Percentiles rank a stretch among this genome's conserved stretches.
Evolutionary conservation across 768 basidiomycete species (phyloP).

Genomic region (Boletus reticuloceps): DNA sequence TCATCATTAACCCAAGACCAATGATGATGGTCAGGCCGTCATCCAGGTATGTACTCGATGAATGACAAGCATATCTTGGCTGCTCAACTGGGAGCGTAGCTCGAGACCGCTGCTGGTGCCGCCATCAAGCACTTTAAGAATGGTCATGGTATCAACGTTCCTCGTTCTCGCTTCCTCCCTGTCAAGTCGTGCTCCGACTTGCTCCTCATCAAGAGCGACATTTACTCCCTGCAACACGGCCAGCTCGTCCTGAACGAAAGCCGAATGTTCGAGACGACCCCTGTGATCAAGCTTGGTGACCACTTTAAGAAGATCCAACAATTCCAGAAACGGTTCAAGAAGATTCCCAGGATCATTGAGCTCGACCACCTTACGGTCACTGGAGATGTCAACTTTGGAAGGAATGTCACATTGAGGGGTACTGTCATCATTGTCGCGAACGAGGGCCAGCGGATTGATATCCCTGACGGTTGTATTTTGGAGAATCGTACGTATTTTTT

Average conservation of each 20-base stretch:
- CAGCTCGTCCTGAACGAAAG: slow-evolving; percentile 59
- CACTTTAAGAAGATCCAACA: slow-evolving; percentile 73
- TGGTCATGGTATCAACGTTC: slow-evolving; percentile 72
- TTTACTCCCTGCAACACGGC: slow-evolving; percentile 70
- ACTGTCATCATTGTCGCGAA: slow-evolving; percentile 77
- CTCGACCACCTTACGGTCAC: slow-evolving; percentile 74
- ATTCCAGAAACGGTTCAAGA: slow-evolving; percentile 76
- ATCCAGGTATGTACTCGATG: slow-evolving; percentile 46
- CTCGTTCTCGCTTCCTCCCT: slow-evolving; percentile 68
- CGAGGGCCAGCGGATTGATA: slow-evolving; percentile 71
- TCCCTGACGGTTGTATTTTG: slow-evolving; percentile 71
- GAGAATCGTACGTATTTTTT: slow-evolving; percentile 53
- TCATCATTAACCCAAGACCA: slow-evolving; percentile 74
- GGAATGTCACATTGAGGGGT: slow-evolving; percentile 60
- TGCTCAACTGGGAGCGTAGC: slow-evolving; percentile 30
- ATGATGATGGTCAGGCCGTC: slow-evolving; percentile 67
- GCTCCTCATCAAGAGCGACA: slow-evolving; percentile 64
- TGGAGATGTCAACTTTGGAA: slow-evolving; percentile 66
- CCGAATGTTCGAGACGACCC: slow-evolving; percentile 59
- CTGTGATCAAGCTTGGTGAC: slow-evolving; percentile 76
- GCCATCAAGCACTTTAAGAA: slow-evolving; percentile 71
- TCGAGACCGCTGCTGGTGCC: slow-evolving; percentile 75
- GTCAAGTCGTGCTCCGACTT: slow-evolving; percentile 62
- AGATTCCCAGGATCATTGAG: slow-evolving; percentile 70
- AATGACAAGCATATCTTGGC: neutral